Conservation (phyloP, 2,329 filamentous ascomycete species). For the Cytospora piceicola region DNA sequence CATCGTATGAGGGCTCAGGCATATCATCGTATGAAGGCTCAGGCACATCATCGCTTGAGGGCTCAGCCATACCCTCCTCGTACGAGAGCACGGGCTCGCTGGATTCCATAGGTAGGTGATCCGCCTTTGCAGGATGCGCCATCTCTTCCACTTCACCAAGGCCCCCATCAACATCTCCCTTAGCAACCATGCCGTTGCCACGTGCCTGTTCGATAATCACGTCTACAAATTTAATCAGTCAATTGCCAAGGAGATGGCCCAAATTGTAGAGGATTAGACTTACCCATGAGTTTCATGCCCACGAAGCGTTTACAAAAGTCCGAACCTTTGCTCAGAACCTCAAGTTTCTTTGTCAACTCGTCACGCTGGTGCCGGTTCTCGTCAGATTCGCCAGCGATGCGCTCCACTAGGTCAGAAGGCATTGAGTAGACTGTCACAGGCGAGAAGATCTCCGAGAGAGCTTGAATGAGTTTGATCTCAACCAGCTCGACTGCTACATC, state of each 20-base stretch:
- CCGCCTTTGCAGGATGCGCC: too few relatives aligned
- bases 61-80: too few relatives aligned
- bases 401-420: conserved; percentile 40
- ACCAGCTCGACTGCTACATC: conserved; percentile 48
- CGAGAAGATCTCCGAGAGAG: conserved; percentile 44
- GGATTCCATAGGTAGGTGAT: too few relatives aligned
- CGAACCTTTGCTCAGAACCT: conserved; percentile 43
- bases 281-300: conserved; percentile 3
- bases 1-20: too few relatives aligned
- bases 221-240: background rate
- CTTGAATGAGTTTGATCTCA: conserved; percentile 44
- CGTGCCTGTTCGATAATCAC: background rate
- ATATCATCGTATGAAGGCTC: background rate
- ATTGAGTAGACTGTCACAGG: conserved; percentile 45
- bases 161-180: background rate
- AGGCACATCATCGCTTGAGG: too few relatives aligned
- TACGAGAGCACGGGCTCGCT: too few relatives aligned
- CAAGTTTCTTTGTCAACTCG: conserved; percentile 43
- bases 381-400: conserved; percentile 48
- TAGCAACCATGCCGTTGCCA: background rate
- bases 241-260: background rate
- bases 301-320: conserved; percentile 45
- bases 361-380: conserved; percentile 43
- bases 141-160: background rate
- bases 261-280: background rate